Evolutionary conservation across 1,284 basidiomycete species (phyloP).

Genomic region (Nidula niveotomentosa): DNA sequence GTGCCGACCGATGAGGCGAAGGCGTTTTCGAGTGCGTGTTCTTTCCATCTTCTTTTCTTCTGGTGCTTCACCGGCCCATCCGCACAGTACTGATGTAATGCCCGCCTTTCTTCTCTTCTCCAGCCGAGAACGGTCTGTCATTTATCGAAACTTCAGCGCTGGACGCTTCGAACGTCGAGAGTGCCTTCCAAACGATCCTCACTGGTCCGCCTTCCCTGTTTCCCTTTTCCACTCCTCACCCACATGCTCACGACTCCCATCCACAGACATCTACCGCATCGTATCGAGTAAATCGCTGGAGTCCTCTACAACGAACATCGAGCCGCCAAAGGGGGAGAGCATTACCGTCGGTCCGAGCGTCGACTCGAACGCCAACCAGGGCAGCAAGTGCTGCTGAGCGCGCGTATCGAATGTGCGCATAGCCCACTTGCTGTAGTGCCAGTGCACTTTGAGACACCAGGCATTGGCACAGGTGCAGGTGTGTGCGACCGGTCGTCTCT

Average conservation of each 20-base stretch:
- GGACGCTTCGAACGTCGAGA: conserved; percentile 98
- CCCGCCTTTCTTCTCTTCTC: conserved; percentile 1
- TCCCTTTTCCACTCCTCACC: background rate
- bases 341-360: conserved; percentile 71
- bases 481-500: background rate
- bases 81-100: background rate
- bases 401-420: background rate
- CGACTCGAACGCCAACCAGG: conserved; percentile 37
- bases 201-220: conserved; percentile 58
- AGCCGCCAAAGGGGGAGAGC: conserved; percentile 45
- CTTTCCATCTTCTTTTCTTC: conserved; percentile 1
- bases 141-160: conserved; percentile 99
- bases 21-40: conserved; percentile 73
- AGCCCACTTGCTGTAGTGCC: background rate
- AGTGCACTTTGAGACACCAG: background rate
- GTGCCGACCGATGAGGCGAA: conserved; percentile 96
- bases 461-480: background rate
- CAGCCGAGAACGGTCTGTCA: conserved; percentile 79
- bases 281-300: conserved; percentile 87
- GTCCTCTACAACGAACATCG: conserved; percentile 57
- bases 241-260: conserved; percentile 3
- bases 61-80: background rate
- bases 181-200: conserved; percentile 96
- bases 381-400: conserved; percentile 41
- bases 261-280: conserved; percentile 90